phyloP scores from a whole-genome alignment of 1,284 basidiomycete species.

The Violaceomyces palustris region DNA sequence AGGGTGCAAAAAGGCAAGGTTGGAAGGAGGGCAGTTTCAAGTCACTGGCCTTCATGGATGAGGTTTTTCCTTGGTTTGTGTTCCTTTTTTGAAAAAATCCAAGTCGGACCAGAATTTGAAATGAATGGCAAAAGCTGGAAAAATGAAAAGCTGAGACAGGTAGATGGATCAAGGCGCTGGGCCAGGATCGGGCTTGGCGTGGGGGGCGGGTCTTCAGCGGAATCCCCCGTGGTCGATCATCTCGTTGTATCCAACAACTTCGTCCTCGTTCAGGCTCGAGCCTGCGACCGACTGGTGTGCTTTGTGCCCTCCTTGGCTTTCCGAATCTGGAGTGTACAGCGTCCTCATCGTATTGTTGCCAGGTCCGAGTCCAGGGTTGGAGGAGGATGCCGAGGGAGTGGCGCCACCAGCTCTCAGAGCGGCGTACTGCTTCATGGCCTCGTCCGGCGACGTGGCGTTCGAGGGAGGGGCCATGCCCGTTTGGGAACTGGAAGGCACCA shows the following conservation, averaged over 20 bases:
- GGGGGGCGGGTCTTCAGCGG: constrained; percentile 11
- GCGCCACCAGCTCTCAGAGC: constrained; percentile 25
- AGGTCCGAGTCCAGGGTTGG: no score
- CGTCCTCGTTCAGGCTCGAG: constrained; percentile 44
- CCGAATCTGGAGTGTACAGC: constrained; percentile 35
- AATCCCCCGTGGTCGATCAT: constrained; percentile 40
- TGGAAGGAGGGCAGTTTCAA: no score
- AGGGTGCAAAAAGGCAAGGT: no score
- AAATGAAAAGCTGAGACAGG: no score
- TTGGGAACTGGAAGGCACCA: constrained; percentile 3
- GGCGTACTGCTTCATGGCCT: constrained; percentile 45
- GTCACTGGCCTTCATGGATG: no score
- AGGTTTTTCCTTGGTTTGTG: no score
- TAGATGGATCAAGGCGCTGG: no score
- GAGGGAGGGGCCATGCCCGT: constrained; percentile 43
- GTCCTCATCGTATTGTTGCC: constrained; percentile 23
- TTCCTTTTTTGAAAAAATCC: no score
- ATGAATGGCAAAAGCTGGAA: no score
- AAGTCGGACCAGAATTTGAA: no score
- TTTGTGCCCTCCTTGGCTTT: constrained; percentile 17
- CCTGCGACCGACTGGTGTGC: constrained; percentile 30
- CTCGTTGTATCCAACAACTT: constrained; percentile 48
- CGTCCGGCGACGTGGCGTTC: constrained; percentile 40
- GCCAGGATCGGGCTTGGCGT: no score
- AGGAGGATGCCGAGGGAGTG: constrained; percentile 2